A percentile compares a stretch with the other conserved stretches of the same genome.
These are phyloP conservation scores for Suhomyces anneliseae DNA, from an alignment of 1,139 yeast genomes.

Conservation along the genomic window DNA sequence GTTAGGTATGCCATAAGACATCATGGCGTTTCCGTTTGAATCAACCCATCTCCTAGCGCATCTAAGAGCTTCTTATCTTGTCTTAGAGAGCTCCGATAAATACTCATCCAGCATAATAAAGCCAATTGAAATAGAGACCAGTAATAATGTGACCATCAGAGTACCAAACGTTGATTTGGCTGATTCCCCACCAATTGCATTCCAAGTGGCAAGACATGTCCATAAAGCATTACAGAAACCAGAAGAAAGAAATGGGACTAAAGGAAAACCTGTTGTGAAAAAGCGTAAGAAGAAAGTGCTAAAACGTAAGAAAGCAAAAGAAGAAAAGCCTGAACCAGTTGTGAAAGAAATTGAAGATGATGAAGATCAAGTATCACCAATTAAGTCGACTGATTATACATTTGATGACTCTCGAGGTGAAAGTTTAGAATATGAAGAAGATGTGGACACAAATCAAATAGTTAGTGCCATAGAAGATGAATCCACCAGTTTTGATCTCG, in stretches of 20 bases:
- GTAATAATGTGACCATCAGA: background rate
- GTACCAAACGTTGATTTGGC: slow-evolving; percentile 12
- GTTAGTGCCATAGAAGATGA: background rate
- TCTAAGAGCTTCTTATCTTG: slow-evolving; percentile 32
- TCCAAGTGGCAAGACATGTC: slow-evolving; percentile 27
- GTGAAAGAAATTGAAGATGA: background rate
- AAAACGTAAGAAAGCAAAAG: background rate
- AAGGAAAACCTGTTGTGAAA: background rate
- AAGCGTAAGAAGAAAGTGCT: background rate
- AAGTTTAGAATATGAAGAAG: slow-evolving; percentile 1
- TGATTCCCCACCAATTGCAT: slow-evolving; percentile 39
- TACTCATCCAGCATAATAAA: slow-evolving; percentile 25
- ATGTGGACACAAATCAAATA: background rate
- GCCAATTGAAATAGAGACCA: slow-evolving; percentile 14
- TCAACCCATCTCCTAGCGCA: slow-evolving; percentile 31
- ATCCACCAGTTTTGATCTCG: background rate
- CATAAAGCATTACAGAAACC: slow-evolving; percentile 8
- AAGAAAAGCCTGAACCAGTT: background rate
- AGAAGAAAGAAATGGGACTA: background rate
- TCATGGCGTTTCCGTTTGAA: slow-evolving; percentile 41
- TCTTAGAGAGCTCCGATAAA: slow-evolving; percentile 28
- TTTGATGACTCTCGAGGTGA: slow-evolving; percentile 4
- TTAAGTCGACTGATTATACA: background rate
- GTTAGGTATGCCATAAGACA: background rate
- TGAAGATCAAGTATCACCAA: background rate